Conservation (phyloP, 352 stramenopile species). For the Globisporangium spinosum region DNA sequence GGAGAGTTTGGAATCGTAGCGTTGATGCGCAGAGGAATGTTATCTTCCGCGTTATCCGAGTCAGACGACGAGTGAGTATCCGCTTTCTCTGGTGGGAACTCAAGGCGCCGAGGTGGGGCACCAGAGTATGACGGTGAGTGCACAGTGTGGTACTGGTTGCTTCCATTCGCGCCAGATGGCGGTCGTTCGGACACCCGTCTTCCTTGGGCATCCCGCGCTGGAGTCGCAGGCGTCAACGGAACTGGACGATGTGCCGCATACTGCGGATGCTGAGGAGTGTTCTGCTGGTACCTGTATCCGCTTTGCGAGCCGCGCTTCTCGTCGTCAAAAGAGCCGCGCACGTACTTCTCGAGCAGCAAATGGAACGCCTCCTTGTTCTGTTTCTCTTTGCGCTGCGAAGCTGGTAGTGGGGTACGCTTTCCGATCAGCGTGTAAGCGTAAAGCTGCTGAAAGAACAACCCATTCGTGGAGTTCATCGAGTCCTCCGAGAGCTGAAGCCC, state of each 20-base stretch:
- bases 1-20: constrained; percentile 15
- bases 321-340: constrained; percentile 61
- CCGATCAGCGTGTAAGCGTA: constrained; percentile 80
- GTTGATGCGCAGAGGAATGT: constrained; percentile 15
- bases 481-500: constrained; percentile 45
- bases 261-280: constrained; percentile 10
- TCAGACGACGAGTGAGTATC: constrained; percentile 36
- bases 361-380: constrained; percentile 64
- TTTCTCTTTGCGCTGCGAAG: constrained; percentile 46
- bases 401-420: constrained; percentile 42
- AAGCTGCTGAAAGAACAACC: constrained; percentile 82
- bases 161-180: constrained; percentile 1
- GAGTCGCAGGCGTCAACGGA: constrained; percentile 8
- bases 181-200: constrained; percentile 6
- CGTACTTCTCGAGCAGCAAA: constrained; percentile 60
- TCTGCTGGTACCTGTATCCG: constrained; percentile 11
- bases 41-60: constrained; percentile 49
- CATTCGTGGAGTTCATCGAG: constrained; percentile 60
- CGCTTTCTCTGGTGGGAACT: constrained; percentile 21
- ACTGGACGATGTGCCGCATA: constrained; percentile 4
- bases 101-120: constrained; percentile 8
- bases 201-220: background rate
- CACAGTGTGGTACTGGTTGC: constrained; percentile 6
- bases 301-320: constrained; percentile 4
- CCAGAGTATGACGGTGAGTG: constrained; percentile 9